phyloP scores from a whole-genome alignment of 306 rosid genomes.

The Fragaria ananassa region DNA sequence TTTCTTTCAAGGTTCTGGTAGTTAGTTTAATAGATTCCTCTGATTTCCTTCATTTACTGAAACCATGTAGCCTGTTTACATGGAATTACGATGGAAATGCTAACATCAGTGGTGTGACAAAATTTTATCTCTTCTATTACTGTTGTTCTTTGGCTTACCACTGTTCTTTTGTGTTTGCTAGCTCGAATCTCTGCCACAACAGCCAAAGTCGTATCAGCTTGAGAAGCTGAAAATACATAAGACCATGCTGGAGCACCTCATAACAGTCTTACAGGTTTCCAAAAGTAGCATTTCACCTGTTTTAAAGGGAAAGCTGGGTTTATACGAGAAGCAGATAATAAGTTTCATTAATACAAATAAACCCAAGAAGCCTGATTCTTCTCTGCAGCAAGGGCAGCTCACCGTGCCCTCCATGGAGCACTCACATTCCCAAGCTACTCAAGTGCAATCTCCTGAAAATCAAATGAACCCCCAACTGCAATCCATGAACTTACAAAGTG shows the following conservation, averaged over 20 bases:
- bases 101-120: neutral
- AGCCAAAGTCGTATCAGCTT: conserved; percentile 44
- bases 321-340: conserved; percentile 53
- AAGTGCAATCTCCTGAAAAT: conserved; percentile 63
- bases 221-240: conserved; percentile 43
- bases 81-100: neutral
- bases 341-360: conserved; percentile 30
- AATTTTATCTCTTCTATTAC: neutral
- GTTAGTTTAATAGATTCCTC: conserved; percentile 8
- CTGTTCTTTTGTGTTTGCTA: conserved; percentile 27
- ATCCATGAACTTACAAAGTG: conserved; percentile 50
- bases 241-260: conserved; percentile 42
- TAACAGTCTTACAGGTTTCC: conserved; percentile 41
- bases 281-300: conserved; percentile 28
- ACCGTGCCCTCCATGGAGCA: conserved; percentile 50
- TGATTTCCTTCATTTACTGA: neutral
- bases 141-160: neutral
- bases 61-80: neutral
- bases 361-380: conserved; percentile 43
- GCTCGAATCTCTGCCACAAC: conserved; percentile 65
- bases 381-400: conserved; percentile 61
- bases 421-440: conserved; percentile 55
- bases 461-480: conserved; percentile 69
- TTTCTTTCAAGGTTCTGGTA: conserved; percentile 9
- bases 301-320: conserved; percentile 42